Conservation (phyloP, 805 yeast species). For the Candida ovalis region DNA sequence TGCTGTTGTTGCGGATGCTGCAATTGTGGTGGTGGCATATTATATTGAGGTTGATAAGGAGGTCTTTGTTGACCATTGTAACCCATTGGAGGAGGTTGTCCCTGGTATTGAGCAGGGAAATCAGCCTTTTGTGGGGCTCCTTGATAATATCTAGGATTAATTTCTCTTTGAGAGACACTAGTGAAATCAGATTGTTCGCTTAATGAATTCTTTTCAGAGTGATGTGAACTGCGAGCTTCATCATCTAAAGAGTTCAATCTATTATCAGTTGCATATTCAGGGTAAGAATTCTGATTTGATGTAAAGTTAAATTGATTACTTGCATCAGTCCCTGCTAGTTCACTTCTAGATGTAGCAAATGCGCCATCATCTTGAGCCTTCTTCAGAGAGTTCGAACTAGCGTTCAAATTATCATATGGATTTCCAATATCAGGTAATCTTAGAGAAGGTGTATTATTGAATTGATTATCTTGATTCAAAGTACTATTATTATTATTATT, state of each 20-base stretch:
- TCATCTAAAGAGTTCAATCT: conserved; percentile 8
- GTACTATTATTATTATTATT: background rate
- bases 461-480: background rate
- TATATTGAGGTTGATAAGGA: conserved; percentile 3
- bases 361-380: too few relatives aligned
- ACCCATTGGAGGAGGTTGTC: background rate
- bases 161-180: conserved; percentile 73
- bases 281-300: background rate
- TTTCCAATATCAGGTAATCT: conserved; percentile 7
- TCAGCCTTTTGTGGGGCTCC: conserved; percentile 29
- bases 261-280: conserved; percentile 10
- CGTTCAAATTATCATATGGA: conserved; percentile 8
- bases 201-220: conserved; percentile 19
- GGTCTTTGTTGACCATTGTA: background rate
- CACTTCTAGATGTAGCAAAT: background rate
- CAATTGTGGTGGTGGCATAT: conserved; percentile 9
- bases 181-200: conserved; percentile 61
- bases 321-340: background rate
- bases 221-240: conserved; percentile 3
- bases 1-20: too few relatives aligned
- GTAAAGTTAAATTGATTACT: background rate
- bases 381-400: too few relatives aligned
- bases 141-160: conserved; percentile 53
- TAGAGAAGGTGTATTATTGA: background rate
- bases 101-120: conserved; percentile 19